Evolutionary conservation across 768 basidiomycete species (phyloP).

Genomic region (Clavaria fumosa): DNA sequence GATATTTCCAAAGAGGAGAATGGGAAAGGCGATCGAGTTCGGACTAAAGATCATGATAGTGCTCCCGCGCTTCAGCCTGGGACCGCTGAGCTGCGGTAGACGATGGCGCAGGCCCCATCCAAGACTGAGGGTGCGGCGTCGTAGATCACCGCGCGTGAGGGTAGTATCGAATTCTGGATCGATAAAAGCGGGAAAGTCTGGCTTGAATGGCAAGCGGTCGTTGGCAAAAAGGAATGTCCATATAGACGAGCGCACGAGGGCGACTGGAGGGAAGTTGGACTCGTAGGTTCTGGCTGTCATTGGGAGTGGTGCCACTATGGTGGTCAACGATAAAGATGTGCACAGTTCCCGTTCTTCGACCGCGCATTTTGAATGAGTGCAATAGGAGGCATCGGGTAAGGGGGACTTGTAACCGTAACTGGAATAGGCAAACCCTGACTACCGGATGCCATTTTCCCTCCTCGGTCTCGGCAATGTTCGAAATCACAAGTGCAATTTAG

Average conservation of each 20-base stretch:
- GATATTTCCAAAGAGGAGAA: slow-evolving; percentile 25
- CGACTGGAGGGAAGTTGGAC: slow-evolving; percentile 24
- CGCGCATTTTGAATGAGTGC: too few species aligned
- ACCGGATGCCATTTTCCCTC: too few species aligned
- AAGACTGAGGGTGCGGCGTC: slow-evolving; percentile 37
- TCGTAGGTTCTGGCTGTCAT: slow-evolving; percentile 32
- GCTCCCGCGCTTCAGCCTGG: slow-evolving; percentile 30
- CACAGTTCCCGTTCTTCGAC: too few species aligned
- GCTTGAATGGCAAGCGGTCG: slow-evolving; percentile 13
- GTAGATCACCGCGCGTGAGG: slow-evolving; percentile 40
- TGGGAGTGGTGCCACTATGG: too few species aligned
- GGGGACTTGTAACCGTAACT: too few species aligned
- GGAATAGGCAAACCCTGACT: too few species aligned
- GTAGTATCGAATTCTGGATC: slow-evolving; percentile 44
- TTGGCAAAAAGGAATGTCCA: slow-evolving; percentile 31
- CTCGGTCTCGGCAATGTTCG: too few species aligned
- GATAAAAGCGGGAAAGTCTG: slow-evolving; percentile 44
- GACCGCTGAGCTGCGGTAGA: not conserved
- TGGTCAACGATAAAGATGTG: too few species aligned
- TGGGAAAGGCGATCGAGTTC: slow-evolving; percentile 38
- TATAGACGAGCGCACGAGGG: slow-evolving; percentile 26
- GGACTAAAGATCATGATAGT: slow-evolving; percentile 37
- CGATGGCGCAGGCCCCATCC: slow-evolving; percentile 15
- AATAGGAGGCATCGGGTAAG: too few species aligned
- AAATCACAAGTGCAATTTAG: too few species aligned